Percentiles rank a stretch among this genome's conserved stretches.
These are phyloP conservation scores for Physcomitrium patens DNA, from an alignment of 225 moss, liverwort and hornwort species.

Conservation along the genomic window DNA sequence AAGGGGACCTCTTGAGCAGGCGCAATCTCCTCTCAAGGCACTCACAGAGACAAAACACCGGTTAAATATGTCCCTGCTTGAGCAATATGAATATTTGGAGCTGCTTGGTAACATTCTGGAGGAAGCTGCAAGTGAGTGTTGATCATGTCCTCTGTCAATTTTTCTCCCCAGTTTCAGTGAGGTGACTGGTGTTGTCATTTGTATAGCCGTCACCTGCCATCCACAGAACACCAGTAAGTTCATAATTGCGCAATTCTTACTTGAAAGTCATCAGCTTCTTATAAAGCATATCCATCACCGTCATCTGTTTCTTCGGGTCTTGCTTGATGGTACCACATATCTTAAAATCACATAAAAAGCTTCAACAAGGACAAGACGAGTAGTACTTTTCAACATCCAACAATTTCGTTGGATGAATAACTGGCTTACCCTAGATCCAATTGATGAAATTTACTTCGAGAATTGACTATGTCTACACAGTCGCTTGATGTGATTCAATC, in stretches of 20 bases:
- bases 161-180: neutral
- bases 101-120: constrained; percentile 38
- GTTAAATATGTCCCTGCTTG: constrained; percentile 49
- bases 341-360: constrained; percentile 15
- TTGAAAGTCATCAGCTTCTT: neutral
- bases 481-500: too few species aligned
- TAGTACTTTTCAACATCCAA: too few species aligned
- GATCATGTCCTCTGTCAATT: constrained; percentile 16
- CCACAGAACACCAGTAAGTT: neutral
- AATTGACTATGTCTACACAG: too few species aligned
- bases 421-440: too few species aligned
- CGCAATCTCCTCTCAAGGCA: constrained; percentile 32
- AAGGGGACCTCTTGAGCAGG: constrained; percentile 25
- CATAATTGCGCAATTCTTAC: too few species aligned
- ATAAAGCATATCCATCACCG: neutral
- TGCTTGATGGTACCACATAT: neutral
- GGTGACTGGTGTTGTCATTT: neutral
- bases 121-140: constrained; percentile 47
- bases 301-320: neutral
- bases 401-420: too few species aligned
- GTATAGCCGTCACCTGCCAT: neutral
- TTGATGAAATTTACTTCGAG: too few species aligned
- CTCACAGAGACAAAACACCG: constrained; percentile 43
- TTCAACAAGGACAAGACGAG: too few species aligned
- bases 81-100: constrained; percentile 44